These are phyloP conservation scores for Salicornia ramosissima DNA, from an alignment of 148 eudicot species.

Conservation along the genomic window DNA sequence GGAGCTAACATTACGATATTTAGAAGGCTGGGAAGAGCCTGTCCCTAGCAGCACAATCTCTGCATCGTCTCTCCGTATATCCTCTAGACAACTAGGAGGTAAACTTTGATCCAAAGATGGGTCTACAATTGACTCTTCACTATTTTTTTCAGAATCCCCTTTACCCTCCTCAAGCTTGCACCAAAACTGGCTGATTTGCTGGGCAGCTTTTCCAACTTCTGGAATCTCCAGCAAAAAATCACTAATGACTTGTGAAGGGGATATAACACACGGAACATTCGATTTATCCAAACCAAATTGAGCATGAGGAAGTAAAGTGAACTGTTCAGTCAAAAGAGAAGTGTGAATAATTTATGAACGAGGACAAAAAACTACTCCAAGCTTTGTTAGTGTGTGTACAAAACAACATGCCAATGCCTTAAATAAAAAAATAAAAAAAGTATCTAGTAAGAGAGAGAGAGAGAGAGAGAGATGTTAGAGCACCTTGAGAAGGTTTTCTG, in stretches of 20 bases:
- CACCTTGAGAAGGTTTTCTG: conserved; percentile 92
- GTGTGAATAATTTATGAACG: not conserved
- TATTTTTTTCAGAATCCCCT: conserved; percentile 28
- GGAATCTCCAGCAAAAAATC: conserved; percentile 72
- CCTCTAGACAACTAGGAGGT: conserved; percentile 71
- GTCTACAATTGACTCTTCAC: conserved; percentile 24
- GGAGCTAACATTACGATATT: conserved; percentile 85
- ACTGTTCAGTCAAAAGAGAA: conserved; percentile 34
- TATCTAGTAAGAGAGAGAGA: not conserved
- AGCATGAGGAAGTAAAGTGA: conserved; percentile 70
- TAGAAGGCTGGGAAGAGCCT: conserved; percentile 93
- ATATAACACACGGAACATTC: conserved; percentile 38
- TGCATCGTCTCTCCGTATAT: conserved; percentile 78
- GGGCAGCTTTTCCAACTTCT: conserved; percentile 60
- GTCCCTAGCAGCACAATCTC: conserved; percentile 95
- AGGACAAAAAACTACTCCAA: no score
- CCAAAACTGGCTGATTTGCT: conserved; percentile 51
- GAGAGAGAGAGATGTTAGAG: not conserved
- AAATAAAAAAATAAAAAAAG: no score
- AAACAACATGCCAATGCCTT: no score
- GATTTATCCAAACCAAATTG: conserved; percentile 68
- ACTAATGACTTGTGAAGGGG: conserved; percentile 40
- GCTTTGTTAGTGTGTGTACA: no score
- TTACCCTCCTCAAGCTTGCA: conserved; percentile 18
- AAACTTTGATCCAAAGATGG: conserved; percentile 51